Evolutionary conservation across 441 rosid species (phyloP).

Genomic region (Populus hybrid): DNA sequence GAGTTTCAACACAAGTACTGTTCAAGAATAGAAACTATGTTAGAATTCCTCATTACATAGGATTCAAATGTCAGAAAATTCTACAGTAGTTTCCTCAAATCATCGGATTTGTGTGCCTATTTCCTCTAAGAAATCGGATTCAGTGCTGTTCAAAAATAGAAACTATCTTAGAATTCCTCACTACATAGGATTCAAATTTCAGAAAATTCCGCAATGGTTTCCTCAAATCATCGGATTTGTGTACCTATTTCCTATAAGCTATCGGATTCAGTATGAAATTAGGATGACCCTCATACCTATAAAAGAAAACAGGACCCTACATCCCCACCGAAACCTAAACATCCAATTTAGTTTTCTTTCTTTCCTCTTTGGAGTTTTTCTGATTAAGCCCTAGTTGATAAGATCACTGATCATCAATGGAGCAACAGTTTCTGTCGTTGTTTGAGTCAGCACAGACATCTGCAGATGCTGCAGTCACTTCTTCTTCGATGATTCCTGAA

Average conservation of each 20-base stretch:
- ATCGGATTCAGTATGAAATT: too few species aligned
- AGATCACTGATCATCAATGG: neutral
- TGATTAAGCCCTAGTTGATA: neutral
- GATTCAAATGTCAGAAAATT: too few species aligned
- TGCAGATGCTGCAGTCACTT: neutral
- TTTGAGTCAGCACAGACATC: neutral
- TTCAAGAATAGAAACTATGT: too few species aligned
- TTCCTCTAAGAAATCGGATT: neutral
- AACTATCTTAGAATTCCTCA: neutral
- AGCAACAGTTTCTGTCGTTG: neutral
- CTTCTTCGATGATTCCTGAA: neutral
- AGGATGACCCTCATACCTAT: too few species aligned
- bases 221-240: neutral
- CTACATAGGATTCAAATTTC: neutral
- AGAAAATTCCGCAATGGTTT: neutral
- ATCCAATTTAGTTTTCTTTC: neutral
- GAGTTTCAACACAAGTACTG: too few species aligned
- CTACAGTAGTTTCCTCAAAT: neutral
- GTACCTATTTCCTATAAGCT: neutral
- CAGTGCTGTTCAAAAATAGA: neutral
- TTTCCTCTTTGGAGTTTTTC: neutral
- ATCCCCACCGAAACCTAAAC: neutral
- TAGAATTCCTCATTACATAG: too few species aligned
- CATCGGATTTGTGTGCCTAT: neutral
- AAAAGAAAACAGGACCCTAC: neutral